These are phyloP conservation scores for Ophiostoma sp. DNA, from an alignment of 2,329 filamentous ascomycete genomes.

Conservation along the genomic window DNA sequence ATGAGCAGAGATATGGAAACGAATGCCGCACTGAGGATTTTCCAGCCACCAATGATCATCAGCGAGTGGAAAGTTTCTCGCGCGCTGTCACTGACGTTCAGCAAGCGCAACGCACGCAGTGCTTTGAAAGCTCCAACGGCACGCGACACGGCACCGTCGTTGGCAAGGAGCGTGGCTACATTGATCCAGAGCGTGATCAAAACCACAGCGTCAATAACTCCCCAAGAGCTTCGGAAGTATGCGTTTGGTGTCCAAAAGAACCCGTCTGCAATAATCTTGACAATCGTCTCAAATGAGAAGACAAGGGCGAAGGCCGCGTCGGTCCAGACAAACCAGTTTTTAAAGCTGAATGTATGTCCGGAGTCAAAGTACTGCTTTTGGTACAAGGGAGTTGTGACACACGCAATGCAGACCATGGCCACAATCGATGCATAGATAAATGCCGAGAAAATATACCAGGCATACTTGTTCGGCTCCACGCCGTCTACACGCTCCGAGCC, in stretches of 20 bases:
- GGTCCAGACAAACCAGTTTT: conserved; percentile 92
- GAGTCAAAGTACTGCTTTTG: conserved; percentile 76
- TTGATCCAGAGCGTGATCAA: conserved; percentile 94
- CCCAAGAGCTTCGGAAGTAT: conserved; percentile 94
- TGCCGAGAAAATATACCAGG: conserved; percentile 91
- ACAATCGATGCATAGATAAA: conserved; percentile 93
- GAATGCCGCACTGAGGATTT: conserved; percentile 84
- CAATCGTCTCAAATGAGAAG: conserved; percentile 78
- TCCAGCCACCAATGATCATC: conserved; percentile 90
- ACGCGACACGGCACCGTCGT: conserved; percentile 79
- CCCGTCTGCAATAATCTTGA: conserved; percentile 93
- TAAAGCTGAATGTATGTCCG: conserved; percentile 52
- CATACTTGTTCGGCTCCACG: conserved; percentile 76
- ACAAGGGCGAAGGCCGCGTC: conserved; percentile 84
- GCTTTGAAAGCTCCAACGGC: conserved; percentile 97
- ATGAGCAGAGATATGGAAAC: conserved; percentile 92
- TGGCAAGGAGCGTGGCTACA: conserved; percentile 72
- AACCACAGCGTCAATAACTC: conserved; percentile 88
- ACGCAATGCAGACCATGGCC: conserved; percentile 95
- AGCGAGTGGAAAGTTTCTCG: conserved; percentile 95
- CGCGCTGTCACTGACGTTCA: conserved; percentile 95
- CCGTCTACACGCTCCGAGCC: conserved; percentile 84
- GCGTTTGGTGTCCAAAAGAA: conserved; percentile 97
- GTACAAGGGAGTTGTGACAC: conserved; percentile 88
- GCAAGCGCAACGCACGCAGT: conserved; percentile 77